phyloP scores from a whole-genome alignment of 257 asterid genomes.

The Phtheirospermum japonicum region DNA sequence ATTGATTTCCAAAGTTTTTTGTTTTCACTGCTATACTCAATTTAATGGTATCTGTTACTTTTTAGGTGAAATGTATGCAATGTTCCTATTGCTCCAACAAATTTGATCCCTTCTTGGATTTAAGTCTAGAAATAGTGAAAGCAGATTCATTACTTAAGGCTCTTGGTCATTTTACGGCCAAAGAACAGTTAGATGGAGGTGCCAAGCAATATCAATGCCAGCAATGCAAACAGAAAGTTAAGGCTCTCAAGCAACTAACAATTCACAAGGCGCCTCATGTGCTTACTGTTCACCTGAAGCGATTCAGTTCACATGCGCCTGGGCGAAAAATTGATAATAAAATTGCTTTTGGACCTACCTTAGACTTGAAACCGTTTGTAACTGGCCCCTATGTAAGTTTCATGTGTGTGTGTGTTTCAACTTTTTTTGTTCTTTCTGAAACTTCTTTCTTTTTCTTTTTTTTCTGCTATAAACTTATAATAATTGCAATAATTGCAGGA shows the following conservation, averaged over 20 bases:
- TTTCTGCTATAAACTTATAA: constrained; percentile 11
- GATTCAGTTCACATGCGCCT: constrained; percentile 61
- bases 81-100: constrained; percentile 87
- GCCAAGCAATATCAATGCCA: constrained; percentile 79
- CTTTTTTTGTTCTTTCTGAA: background rate
- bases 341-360: constrained; percentile 58
- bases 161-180: constrained; percentile 79
- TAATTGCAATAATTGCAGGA: constrained; percentile 46
- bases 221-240: constrained; percentile 93
- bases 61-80: constrained; percentile 93
- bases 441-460: no score
- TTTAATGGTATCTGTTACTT: constrained; percentile 11
- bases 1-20: background rate
- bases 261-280: constrained; percentile 85
- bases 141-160: constrained; percentile 83
- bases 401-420: background rate
- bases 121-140: constrained; percentile 77
- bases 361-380: constrained; percentile 85
- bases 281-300: constrained; percentile 85
- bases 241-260: constrained; percentile 85
- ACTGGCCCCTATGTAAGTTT: constrained; percentile 79
- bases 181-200: constrained; percentile 92
- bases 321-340: constrained; percentile 75
- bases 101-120: constrained; percentile 88
- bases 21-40: background rate